Conservation (phyloP, 2,329 filamentous ascomycete species). For the Lachnellula suecica region DNA sequence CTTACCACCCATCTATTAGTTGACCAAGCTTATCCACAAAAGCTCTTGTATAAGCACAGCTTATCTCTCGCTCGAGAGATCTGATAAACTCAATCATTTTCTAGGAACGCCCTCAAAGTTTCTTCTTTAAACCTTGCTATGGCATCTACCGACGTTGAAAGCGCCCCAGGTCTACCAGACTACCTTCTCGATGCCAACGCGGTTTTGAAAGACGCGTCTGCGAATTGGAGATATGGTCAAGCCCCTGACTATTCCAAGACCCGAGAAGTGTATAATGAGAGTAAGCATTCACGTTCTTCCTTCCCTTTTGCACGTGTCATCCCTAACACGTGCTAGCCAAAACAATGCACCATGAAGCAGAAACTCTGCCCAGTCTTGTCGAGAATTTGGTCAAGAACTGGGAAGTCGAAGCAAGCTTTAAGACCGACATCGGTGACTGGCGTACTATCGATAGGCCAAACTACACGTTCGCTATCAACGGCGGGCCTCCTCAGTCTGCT, state of each 20-base stretch:
- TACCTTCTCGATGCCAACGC: constrained; percentile 59
- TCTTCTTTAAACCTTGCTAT: constrained; percentile 5
- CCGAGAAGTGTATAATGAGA: constrained; percentile 55
- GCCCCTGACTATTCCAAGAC: constrained; percentile 66
- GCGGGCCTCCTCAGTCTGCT: constrained; percentile 52
- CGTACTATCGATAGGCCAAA: constrained; percentile 59
- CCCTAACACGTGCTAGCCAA: constrained; percentile 48
- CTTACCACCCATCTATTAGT: too few species aligned
- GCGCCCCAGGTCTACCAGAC: constrained; percentile 43
- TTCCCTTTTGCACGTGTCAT: background rate
- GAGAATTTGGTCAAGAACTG: constrained; percentile 73
- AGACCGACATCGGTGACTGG: constrained; percentile 60
- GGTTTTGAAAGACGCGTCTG: constrained; percentile 50
- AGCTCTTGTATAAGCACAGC: too few species aligned
- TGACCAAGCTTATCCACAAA: too few species aligned
- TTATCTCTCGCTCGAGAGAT: too few species aligned
- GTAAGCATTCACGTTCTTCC: constrained; percentile 40
- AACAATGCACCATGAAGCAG: constrained; percentile 51
- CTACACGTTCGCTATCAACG: too few species aligned
- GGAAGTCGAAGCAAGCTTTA: constrained; percentile 72
- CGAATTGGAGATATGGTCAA: constrained; percentile 58
- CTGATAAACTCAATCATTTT: too few species aligned
- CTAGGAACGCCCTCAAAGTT: too few species aligned
- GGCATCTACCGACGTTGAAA: constrained; percentile 19
- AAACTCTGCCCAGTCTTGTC: constrained; percentile 58